Evolutionary conservation across 805 yeast genomes (phyloP), one percentile per base, ranked within the genome.

Genomic region (Vanderwaltozyma tropicalis): DNA sequence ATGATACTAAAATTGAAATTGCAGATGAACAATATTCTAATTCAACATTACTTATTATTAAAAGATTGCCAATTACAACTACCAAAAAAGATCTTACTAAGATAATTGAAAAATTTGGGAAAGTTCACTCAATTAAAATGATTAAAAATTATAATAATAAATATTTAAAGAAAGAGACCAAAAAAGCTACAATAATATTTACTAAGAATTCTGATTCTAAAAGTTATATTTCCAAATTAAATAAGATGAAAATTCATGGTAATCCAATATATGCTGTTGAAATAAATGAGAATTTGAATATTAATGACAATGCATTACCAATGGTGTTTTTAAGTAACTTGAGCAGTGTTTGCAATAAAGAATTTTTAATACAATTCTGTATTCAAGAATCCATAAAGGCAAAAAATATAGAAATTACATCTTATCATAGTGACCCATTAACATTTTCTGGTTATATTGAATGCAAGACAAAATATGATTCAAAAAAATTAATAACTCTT

Each of bases 261-360:
- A n/a, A n/a, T n/a, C n/a, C n/a, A n/a, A n/a, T n/a, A n/a, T 22
- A 11, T 22, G 11, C n/a, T n/a, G n/a, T n/a, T 22, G 11, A 26
- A 26, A 26, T 9, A 26, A 5, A 10, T 11, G 14, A 8, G 6
- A 5, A 26, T 5, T 26, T 26, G 14, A 26, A n/a, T 11, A 9
- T 5, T 5, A 11, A 26, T 9, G 14, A 26, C 28, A 28, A 10
- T 41, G n/a, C n/a, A n/a, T n/a, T n/a, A n/a, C n/a, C n/a, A n/a
- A 43, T 41, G 1, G 38, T 58, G 2, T 50, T 43, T 22, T 37
- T 59, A 20, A 44, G 44, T 7, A 55, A 55, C 29, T 38, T 59
- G 21, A 55, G 61, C 34, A 40, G 49, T 13, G 41, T 55, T 25
- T 55, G 62, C 28, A 54, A 50, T 16, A 45, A 47, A 16, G 49